Evolutionary conservation across 2,329 filamentous ascomycete genomes (phyloP), one percentile per base, ranked within the genome.

Genomic region (Phialophora verrucosa): DNA sequence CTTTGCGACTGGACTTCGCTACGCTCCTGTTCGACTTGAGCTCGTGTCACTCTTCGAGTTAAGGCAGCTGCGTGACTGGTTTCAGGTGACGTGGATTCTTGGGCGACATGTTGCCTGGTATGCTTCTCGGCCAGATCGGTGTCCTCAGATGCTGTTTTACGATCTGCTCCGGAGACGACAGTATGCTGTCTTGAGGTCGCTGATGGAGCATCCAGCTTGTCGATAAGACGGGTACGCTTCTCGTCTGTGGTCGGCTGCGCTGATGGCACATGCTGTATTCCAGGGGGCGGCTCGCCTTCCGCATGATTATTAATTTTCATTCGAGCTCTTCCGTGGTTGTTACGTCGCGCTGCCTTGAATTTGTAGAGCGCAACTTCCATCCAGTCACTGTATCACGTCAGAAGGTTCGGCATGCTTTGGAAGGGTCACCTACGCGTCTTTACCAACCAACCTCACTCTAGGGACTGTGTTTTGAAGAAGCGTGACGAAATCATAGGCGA

Each of bases 171-270:
- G 6, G 62, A 57, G 14, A 64, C 61, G 17, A 62, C 27, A 29
- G 58, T 44, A 44, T 65, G 32, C 42, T 32, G 23, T 47, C 11
- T n/a, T 17, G 25, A n/a, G 25, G 11, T 23, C 29, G 32, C 38
- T 57, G 23, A 32, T 20, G 67, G 69, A 60, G 50, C 47, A 63
- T 71, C 68, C 25, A 71, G 58, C 27, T n/a, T 47, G 60, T 71
- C 69, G 25, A 70, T 62, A 3, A 57, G 51, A 29, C 69, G 65
- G 12, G 23, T 50, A 14, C 51, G 63, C 57, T 62, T 68, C 54
- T 60, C 38, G 17, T 11, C 44, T 25, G 49, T 31, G 17, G 35
- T 59, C 55, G 54, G 14, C 14, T 60, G 31, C 27, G 44, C n/a
- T 20, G 25, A 35, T 47, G 35, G n/a, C 8, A 20, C 23, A 29